Conservation (phyloP, 768 basidiomycete genomes). For the Astraeus odoratus region DNA sequence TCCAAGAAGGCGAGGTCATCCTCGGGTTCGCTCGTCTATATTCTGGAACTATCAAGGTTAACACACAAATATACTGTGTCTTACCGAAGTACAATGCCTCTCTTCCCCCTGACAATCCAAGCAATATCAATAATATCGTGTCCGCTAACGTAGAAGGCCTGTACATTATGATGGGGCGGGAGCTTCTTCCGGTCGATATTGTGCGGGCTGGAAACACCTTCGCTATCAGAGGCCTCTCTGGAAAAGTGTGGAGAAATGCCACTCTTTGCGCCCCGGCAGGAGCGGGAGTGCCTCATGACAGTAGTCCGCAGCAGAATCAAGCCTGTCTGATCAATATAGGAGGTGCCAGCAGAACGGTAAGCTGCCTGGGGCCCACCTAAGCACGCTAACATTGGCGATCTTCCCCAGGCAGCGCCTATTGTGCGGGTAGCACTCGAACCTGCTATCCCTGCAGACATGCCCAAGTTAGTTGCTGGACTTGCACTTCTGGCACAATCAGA, state of each 20-base stretch:
- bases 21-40: conserved; percentile 94
- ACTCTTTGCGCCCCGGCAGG: conserved; percentile 73
- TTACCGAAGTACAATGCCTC: conserved; percentile 80
- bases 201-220: conserved; percentile 94
- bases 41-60: conserved; percentile 72
- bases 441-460: conserved; percentile 74
- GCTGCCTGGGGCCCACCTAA: conserved; percentile 13
- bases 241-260: conserved; percentile 84
- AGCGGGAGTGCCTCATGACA: conserved; percentile 31
- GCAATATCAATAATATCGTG: conserved; percentile 59
- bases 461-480: conserved; percentile 79
- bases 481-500: conserved; percentile 90
- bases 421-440: conserved; percentile 95
- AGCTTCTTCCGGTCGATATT: conserved; percentile 74
- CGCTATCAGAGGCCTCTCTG: conserved; percentile 83
- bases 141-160: conserved; percentile 63
- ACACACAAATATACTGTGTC: conserved; percentile 60
- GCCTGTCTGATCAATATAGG: conserved; percentile 77
- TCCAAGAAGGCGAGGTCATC: conserved; percentile 48
- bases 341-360: conserved; percentile 56
- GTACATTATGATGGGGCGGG: conserved; percentile 97
- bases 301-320: conserved; percentile 29
- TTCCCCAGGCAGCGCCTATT: conserved; percentile 70
- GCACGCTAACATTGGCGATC: neutral
- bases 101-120: conserved; percentile 55